Base-by-base conservation (phyloP, 257 asterid species). In the Rubia yunnanensis region DNA sequence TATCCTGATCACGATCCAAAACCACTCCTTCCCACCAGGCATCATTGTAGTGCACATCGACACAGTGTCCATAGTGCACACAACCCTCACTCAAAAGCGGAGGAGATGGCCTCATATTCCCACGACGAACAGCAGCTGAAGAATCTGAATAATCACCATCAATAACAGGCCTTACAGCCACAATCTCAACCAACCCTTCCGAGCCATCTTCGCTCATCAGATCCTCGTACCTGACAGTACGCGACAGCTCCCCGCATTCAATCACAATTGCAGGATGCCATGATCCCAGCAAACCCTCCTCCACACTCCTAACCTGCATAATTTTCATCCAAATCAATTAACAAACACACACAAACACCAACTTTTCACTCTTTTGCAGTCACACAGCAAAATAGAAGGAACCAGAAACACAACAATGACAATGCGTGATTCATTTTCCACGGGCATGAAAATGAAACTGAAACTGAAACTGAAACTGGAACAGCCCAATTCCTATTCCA, bases 11-110 rank as follows among this genome's bases (percentile, higher is more conserved):
- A 0, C 20, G 63, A 10, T 57, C 63, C n/a, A 57, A 7, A 15
- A 57, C 5, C 7, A 57, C 63, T 0, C 63, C 63, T 30, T 57
- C 63, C 63, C 63, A 57, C 63, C 63, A 57, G 11, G 63, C 63
- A 17, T 57, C 63, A 5, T 57, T 17, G 7, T 14, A 18, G 5
- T 28, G 6, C 22, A 1, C 63, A 57, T 57, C 63, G 3, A 57
- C 63, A 15, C 63, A 57, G 13, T 5, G 23, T 28, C 63, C 39
- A 30, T 57, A 57, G 3, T 1, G 26, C 5, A 49, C 24, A 49
- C 24, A 57, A 0, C 63, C 5, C 2, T 1, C 7, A 27, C 38
- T 57, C 3, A 5, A 6, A 57, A 30, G 41, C 7, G 32, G 34
- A 17, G 63, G 20, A 44, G 17, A 1, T 4, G 52, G 63, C 39